Evolutionary conservation across 306 rosid species (phyloP).

Genomic region (Mimosa pudica): DNA sequence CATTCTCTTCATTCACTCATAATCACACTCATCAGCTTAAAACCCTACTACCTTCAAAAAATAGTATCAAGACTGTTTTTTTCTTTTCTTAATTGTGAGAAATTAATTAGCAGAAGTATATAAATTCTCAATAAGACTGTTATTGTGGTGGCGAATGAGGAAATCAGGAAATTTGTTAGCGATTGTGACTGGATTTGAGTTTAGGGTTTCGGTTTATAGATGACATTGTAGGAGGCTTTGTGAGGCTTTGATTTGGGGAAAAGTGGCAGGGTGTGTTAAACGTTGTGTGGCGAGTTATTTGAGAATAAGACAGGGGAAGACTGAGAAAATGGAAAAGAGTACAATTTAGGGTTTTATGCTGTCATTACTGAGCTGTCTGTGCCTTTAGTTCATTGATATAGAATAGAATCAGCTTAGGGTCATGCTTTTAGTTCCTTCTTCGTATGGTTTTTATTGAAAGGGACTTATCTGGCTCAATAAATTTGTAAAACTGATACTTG

Average conservation of each 20-base stretch:
- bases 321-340: no score
- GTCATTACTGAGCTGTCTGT: no score
- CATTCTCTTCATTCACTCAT: no score
- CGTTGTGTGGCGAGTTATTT: no score
- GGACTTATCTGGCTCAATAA: no score
- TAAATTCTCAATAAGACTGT: not conserved
- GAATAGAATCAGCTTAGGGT: no score
- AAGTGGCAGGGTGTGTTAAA: not conserved
- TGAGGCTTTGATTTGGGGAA: not conserved
- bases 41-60: not conserved
- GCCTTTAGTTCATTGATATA: no score
- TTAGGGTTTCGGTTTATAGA: not conserved
- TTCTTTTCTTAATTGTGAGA: not conserved
- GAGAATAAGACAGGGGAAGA: no score
- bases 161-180: not conserved
- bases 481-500: no score
- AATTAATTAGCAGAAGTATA: not conserved
- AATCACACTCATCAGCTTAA: not conserved
- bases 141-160: not conserved
- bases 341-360: no score
- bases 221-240: not conserved
- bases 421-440: no score
- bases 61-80: not conserved
- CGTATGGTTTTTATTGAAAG: no score
- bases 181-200: conserved; percentile 1